Conservation (phyloP, 2,329 filamentous ascomycete species). For the Colletotrichum caudatum region DNA sequence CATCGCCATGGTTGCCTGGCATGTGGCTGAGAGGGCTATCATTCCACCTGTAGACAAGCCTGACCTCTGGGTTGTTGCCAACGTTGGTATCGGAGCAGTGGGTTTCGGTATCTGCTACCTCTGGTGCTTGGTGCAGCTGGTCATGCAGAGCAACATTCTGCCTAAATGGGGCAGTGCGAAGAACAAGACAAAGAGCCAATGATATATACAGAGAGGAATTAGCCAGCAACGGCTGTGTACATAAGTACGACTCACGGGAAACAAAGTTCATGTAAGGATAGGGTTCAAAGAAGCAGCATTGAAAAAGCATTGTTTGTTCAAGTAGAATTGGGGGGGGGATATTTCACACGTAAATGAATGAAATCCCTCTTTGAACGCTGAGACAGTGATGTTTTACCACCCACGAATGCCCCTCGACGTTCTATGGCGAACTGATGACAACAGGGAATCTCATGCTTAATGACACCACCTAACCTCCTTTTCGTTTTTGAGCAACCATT, state of each 20-base stretch:
- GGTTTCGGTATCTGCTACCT: slow-evolving; percentile 90
- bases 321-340: slow-evolving; percentile 1
- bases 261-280: slow-evolving; percentile 24
- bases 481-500: background rate
- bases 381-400: slow-evolving; percentile 28
- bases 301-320: background rate
- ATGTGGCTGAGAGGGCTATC: slow-evolving; percentile 78
- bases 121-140: slow-evolving; percentile 84
- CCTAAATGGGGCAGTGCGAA: slow-evolving; percentile 38
- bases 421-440: slow-evolving; percentile 11
- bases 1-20: slow-evolving; percentile 82
- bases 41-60: slow-evolving; percentile 80
- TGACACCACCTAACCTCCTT: slow-evolving; percentile 18
- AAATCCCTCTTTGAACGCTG: slow-evolving; percentile 26
- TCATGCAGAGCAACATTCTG: slow-evolving; percentile 69
- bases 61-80: slow-evolving; percentile 93
- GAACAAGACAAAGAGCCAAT: slow-evolving; percentile 35
- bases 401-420: slow-evolving; percentile 28
- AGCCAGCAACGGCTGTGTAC: slow-evolving; percentile 32
- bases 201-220: slow-evolving; percentile 11
- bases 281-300: slow-evolving; percentile 10
- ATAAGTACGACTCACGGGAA: slow-evolving; percentile 8
- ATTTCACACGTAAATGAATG: background rate
- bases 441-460: slow-evolving; percentile 34
- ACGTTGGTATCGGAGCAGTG: slow-evolving; percentile 85